A percentile compares a stretch with the other conserved stretches of the same genome.
These are phyloP conservation scores for Hymenotorrendiella dingleyae DNA, from an alignment of 2,329 filamentous ascomycete species.

Conservation along the genomic window DNA sequence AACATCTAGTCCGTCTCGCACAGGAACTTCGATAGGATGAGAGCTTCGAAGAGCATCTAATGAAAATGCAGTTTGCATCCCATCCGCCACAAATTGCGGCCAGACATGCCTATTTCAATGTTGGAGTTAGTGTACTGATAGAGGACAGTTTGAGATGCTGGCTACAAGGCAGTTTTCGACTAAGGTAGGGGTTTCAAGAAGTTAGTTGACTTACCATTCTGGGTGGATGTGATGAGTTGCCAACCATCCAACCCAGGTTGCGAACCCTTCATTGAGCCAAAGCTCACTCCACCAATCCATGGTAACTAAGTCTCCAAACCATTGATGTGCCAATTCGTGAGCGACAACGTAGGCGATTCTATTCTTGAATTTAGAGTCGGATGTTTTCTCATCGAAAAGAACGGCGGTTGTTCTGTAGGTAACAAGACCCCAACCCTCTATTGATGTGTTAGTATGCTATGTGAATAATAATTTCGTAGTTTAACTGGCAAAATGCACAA, in stretches of 20 bases:
- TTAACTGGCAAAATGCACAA: background rate
- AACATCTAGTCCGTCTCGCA: constrained; percentile 87
- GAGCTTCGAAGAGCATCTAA: constrained; percentile 87
- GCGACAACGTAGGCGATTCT: constrained; percentile 94
- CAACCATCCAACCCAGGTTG: constrained; percentile 92
- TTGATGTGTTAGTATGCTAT: constrained; percentile 5
- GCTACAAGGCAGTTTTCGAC: no score
- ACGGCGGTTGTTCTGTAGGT: constrained; percentile 94
- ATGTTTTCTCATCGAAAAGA: constrained; percentile 89
- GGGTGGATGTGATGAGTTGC: constrained; percentile 78
- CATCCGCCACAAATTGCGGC: constrained; percentile 95
- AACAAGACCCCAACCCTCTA: constrained; percentile 81
- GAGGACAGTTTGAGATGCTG: no score
- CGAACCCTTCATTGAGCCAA: constrained; percentile 94
- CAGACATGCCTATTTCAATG: no score
- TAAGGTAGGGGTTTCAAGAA: no score
- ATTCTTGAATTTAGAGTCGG: constrained; percentile 86
- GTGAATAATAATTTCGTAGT: background rate
- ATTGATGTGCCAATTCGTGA: constrained; percentile 95
- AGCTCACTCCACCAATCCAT: constrained; percentile 97
- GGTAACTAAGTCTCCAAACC: constrained; percentile 92
- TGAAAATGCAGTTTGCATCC: constrained; percentile 83
- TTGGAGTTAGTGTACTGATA: no score
- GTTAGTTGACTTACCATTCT: no score
- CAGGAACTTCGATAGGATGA: constrained; percentile 93